These are phyloP conservation scores for Endocladia muricata DNA, from an alignment of 31 red algal genomes.

Conservation along the genomic window DNA sequence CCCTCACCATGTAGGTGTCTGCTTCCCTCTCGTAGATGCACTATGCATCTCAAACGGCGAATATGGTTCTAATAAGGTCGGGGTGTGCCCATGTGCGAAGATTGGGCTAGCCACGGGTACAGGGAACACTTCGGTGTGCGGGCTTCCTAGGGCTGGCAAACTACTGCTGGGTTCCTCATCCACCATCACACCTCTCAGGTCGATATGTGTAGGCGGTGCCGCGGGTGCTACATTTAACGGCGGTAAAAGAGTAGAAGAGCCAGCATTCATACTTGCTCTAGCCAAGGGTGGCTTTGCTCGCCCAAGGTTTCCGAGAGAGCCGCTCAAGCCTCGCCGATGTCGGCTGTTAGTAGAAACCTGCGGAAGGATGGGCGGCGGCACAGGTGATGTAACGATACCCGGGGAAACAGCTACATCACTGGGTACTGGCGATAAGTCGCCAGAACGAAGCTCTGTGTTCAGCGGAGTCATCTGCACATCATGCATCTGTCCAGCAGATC, in stretches of 20 bases:
- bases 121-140: conserved; percentile 47
- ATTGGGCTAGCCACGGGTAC: conserved; percentile 53
- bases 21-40: conserved; percentile 6
- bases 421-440: conserved; percentile 19
- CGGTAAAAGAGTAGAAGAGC: conserved; percentile 24
- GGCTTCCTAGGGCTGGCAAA: conserved; percentile 50
- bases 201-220: conserved; percentile 58
- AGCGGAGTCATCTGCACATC: conserved; percentile 18
- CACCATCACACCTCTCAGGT: conserved; percentile 34
- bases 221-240: conserved; percentile 35
- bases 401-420: conserved; percentile 31
- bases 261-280: conserved; percentile 14
- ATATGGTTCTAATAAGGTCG: conserved; percentile 21
- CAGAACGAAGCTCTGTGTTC: neutral
- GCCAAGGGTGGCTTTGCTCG: conserved; percentile 30
- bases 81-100: conserved; percentile 29
- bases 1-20: conserved; percentile 19
- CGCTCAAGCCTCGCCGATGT: conserved; percentile 8
- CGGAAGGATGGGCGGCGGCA: conserved; percentile 28
- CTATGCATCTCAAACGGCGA: conserved; percentile 18
- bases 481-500: too few relatives aligned
- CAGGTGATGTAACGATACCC: conserved; percentile 31
- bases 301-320: too few relatives aligned
- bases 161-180: conserved; percentile 54
- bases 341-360: neutral